phyloP scores from a whole-genome alignment of 208 protist genomes.

The Crithidia bombi region DNA sequence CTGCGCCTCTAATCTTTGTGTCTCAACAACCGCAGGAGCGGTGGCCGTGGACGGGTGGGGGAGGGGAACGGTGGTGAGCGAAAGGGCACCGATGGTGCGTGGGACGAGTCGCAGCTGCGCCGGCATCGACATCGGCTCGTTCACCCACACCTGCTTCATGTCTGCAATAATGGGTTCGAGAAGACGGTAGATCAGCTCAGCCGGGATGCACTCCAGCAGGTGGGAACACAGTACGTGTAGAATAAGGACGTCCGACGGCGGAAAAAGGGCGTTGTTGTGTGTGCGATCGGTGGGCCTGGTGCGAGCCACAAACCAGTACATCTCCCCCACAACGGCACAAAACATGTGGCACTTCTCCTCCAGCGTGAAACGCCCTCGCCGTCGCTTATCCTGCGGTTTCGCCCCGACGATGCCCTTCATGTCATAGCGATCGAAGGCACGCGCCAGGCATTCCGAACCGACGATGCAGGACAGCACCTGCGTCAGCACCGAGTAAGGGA shows the following conservation, averaged over 20 bases:
- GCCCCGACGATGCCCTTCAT: slow-evolving; percentile 39
- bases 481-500: slow-evolving; percentile 37
- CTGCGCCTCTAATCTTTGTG: slow-evolving; percentile 22
- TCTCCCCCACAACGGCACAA: slow-evolving; percentile 76
- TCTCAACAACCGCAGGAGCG: slow-evolving; percentile 1
- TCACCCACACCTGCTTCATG: slow-evolving; percentile 75
- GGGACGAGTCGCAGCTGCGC: slow-evolving; percentile 65
- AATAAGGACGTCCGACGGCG: slow-evolving; percentile 88
- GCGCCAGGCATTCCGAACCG: slow-evolving; percentile 38
- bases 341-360: slow-evolving; percentile 69
- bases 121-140: slow-evolving; percentile 82
- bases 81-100: slow-evolving; percentile 56
- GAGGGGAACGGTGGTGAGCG: slow-evolving; percentile 37
- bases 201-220: slow-evolving; percentile 76
- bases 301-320: slow-evolving; percentile 84
- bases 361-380: not conserved
- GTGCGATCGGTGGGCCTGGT: slow-evolving; percentile 86
- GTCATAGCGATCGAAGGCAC: slow-evolving; percentile 62
- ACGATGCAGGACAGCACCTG: slow-evolving; percentile 33
- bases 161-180: slow-evolving; percentile 55
- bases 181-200: slow-evolving; percentile 66
- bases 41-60: slow-evolving; percentile 7
- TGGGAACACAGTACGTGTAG: slow-evolving; percentile 83
- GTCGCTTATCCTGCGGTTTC: slow-evolving; percentile 9
- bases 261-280: slow-evolving; percentile 92